Conservation (phyloP, 2,329 filamentous ascomycete genomes). For the Aspergillus sojae region DNA sequence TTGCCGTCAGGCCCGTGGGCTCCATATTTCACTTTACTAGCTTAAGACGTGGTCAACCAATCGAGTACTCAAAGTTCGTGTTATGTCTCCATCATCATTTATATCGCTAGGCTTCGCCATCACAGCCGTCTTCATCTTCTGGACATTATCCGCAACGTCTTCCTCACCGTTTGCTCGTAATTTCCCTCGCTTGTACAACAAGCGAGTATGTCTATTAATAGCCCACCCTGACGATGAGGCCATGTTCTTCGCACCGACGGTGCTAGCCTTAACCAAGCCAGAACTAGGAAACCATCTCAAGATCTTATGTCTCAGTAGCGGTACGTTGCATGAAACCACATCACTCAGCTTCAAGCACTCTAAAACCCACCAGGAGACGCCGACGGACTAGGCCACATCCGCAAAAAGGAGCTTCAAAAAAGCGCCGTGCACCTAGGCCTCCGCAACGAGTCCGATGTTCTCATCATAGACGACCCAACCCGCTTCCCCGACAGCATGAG, state of each 20-base stretch:
- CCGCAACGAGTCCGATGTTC: constrained; percentile 73
- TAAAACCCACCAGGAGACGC: constrained; percentile 64
- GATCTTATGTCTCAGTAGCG: constrained; percentile 88
- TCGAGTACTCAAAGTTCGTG: neutral
- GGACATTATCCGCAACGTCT: constrained; percentile 44
- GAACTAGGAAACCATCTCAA: constrained; percentile 86
- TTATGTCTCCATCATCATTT: constrained; percentile 24
- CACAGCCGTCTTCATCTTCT: constrained; percentile 47
- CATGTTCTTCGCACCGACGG: constrained; percentile 96
- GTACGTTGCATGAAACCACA: constrained; percentile 45
- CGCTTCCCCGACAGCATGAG: constrained; percentile 89
- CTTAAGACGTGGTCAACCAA: neutral
- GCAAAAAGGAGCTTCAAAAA: constrained; percentile 80
- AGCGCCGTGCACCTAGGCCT: constrained; percentile 78
- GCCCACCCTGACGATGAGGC: constrained; percentile 98
- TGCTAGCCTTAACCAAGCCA: constrained; percentile 80
- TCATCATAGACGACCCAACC: constrained; percentile 78
- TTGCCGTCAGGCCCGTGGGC: too few relatives aligned
- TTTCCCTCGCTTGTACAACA: constrained; percentile 70
- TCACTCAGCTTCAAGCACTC: neutral
- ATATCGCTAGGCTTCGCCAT: constrained; percentile 38
- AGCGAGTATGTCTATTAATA: constrained; percentile 88
- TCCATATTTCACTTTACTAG: neutral
- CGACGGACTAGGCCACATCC: constrained; percentile 79
- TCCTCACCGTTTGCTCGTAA: constrained; percentile 42